Percentiles rank a stretch among this genome's conserved stretches.
These are phyloP conservation scores for Claviceps sp. DNA, from an alignment of 2,329 filamentous ascomycete species.

Conservation along the genomic window DNA sequence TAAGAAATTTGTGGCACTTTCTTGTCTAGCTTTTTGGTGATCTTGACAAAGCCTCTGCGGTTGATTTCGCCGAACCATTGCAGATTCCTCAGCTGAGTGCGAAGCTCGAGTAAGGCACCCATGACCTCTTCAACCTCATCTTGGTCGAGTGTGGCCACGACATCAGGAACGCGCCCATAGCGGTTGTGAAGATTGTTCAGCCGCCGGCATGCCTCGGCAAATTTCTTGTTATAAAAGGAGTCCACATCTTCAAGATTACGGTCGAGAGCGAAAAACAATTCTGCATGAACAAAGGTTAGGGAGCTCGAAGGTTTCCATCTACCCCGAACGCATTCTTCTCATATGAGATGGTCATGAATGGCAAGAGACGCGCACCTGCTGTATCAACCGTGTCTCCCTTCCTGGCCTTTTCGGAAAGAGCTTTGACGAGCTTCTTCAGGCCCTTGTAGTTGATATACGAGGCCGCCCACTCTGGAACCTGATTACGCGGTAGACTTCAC, in stretches of 20 bases:
- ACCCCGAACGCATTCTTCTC: conserved; percentile 11
- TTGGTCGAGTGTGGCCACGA: conserved; percentile 60
- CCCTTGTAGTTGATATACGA: conserved; percentile 83
- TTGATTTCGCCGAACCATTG: conserved; percentile 99
- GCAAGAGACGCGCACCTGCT: conserved; percentile 55
- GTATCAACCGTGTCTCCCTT: conserved; percentile 69
- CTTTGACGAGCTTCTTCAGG: conserved; percentile 91
- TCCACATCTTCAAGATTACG: conserved; percentile 96
- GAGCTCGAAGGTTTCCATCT: conserved; percentile 11
- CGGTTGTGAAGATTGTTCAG: conserved; percentile 77
- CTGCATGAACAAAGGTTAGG: conserved; percentile 36
- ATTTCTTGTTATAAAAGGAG: conserved; percentile 93
- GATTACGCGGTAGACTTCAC: conserved; percentile 57
- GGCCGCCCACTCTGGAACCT: conserved; percentile 76
- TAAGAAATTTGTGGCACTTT: conserved; percentile 65
- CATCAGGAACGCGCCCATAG: conserved; percentile 63
- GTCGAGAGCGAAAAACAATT: conserved; percentile 93
- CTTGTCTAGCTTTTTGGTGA: conserved; percentile 98
- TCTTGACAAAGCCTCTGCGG: conserved; percentile 87
- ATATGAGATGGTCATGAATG: conserved; percentile 8
- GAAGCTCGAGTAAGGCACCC: conserved; percentile 76
- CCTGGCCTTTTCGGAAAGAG: conserved; percentile 50
- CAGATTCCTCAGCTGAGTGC: conserved; percentile 76
- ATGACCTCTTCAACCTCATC: conserved; percentile 88
- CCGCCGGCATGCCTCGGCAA: conserved; percentile 68